Conservation (phyloP, 441 rosid species). For the Manihot esculenta region DNA sequence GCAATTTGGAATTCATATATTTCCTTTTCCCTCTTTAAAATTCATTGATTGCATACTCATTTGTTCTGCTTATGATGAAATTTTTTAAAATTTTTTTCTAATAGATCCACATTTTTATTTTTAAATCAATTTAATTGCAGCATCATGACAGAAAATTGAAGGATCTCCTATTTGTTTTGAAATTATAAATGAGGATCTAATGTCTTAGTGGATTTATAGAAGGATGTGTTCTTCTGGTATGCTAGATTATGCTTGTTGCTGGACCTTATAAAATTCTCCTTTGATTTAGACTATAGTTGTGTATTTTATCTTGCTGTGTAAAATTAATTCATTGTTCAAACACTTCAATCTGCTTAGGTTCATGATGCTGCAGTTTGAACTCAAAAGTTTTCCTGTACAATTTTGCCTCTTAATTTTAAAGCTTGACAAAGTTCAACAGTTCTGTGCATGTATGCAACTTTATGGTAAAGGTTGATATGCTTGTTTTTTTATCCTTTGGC, state of each 20-base stretch:
- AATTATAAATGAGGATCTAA: neutral
- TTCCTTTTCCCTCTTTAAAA: no score
- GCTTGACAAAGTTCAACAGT: no score
- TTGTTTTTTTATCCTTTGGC: constrained; percentile 29
- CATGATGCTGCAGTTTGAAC: neutral
- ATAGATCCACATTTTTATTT: no score
- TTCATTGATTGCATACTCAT: no score
- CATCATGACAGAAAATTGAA: no score
- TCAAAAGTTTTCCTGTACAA: neutral
- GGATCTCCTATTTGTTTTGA: neutral
- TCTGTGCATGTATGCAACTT: no score
- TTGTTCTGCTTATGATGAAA: no score
- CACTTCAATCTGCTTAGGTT: neutral
- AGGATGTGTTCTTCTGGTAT: neutral
- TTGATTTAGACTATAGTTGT: neutral
- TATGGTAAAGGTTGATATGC: neutral
- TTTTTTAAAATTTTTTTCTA: no score
- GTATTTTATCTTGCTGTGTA: neutral
- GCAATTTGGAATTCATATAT: neutral
- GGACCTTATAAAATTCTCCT: neutral
- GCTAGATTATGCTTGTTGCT: neutral
- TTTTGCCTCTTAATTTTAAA: neutral
- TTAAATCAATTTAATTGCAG: no score
- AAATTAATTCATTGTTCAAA: neutral
- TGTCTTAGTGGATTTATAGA: neutral